Percentiles rank a stretch among this genome's conserved stretches.
Evolutionary conservation across 129 eudicot genomes (phyloP).

Genomic region (Silybum marianum): DNA sequence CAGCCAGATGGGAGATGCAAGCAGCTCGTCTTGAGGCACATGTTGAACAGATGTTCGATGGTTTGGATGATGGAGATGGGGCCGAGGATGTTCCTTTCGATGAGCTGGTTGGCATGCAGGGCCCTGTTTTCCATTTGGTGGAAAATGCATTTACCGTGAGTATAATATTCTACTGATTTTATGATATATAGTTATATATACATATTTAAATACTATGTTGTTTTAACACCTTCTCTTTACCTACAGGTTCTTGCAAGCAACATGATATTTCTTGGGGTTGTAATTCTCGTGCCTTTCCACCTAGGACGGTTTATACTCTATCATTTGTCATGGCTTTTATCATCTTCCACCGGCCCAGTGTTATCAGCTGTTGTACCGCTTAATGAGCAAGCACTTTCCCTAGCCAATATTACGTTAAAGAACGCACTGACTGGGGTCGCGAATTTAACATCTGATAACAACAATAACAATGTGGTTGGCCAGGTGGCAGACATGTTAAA

Average conservation of each 20-base stretch:
- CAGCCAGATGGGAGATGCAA: conserved; percentile 95
- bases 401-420: conserved; percentile 81
- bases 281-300: conserved; percentile 84
- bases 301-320: conserved; percentile 74
- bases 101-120: conserved; percentile 97
- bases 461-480: conserved; percentile 23
- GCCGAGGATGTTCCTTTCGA: conserved; percentile 99
- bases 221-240: background rate
- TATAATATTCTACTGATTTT: conserved; percentile 14
- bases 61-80: conserved; percentile 97
- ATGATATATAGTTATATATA: too few species aligned
- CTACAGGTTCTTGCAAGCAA: conserved; percentile 97
- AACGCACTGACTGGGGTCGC: conserved; percentile 61
- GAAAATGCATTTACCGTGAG: conserved; percentile 98
- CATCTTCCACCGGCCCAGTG: conserved; percentile 67
- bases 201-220: background rate
- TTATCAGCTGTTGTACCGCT: conserved; percentile 60
- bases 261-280: conserved; percentile 93
- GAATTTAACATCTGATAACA: conserved; percentile 58
- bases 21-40: conserved; percentile 99
- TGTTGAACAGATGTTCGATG: conserved; percentile 98
- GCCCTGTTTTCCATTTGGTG: conserved; percentile 93
- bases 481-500: conserved; percentile 57
- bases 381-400: conserved; percentile 71
- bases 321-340: conserved; percentile 68